Conservation (phyloP, 345 rosid species). For the Raphanus raphanistrum region DNA sequence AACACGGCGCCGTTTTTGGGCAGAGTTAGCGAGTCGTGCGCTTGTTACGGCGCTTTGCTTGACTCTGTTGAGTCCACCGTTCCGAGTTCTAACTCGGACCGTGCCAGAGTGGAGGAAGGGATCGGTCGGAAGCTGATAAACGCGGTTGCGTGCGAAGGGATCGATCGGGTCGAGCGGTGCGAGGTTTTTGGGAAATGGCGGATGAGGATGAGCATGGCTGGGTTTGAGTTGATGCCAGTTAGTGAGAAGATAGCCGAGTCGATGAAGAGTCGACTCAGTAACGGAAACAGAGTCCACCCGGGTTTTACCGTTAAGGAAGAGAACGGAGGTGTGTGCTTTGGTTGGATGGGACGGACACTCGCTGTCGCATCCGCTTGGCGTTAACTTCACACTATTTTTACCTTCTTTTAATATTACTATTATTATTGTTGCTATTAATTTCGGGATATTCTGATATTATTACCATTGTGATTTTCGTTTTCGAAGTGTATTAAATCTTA, state of each 20-base stretch:
- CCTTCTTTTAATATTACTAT: conserved; percentile 29
- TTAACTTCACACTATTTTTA: conserved; percentile 45
- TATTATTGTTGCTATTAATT: conserved; percentile 37
- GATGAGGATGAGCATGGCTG: conserved; percentile 95
- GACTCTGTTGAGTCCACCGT: conserved; percentile 75
- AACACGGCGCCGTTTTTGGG: conserved; percentile 72
- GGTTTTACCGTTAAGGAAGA: conserved; percentile 82
- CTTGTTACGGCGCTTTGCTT: conserved; percentile 69
- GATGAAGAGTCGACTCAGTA: conserved; percentile 51
- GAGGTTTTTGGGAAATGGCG: conserved; percentile 97
- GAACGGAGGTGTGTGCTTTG: conserved; percentile 77
- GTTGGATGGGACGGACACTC: conserved; percentile 88
- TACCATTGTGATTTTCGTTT: conserved; percentile 36
- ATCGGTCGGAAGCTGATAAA: conserved; percentile 65
- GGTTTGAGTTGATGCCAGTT: conserved; percentile 64
- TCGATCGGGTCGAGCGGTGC: conserved; percentile 83
- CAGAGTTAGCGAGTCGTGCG: conserved; percentile 55
- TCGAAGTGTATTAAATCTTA: conserved; percentile 40
- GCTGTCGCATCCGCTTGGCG: conserved; percentile 98
- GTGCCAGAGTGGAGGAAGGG: conserved; percentile 64
- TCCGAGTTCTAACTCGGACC: conserved; percentile 42
- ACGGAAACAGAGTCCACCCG: conserved; percentile 51
- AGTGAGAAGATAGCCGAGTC: conserved; percentile 59
- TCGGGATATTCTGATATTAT: conserved; percentile 35
- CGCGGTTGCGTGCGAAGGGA: conserved; percentile 86